Conservation (phyloP, 2,329 filamentous ascomycete genomes). For the Cordyceps militaris region DNA sequence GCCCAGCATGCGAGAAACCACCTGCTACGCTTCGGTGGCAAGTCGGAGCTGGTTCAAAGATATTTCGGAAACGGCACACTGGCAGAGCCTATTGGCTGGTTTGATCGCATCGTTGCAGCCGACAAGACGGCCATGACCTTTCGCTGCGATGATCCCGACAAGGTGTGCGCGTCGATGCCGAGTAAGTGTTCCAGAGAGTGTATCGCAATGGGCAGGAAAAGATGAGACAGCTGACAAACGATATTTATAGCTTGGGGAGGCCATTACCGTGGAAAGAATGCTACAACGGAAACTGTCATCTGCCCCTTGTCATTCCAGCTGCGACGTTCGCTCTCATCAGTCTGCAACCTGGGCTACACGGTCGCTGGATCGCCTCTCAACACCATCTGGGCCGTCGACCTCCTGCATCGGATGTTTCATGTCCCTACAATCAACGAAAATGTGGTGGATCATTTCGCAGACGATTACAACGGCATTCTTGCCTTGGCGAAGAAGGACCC, state of each 20-base stretch:
- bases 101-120: conserved; percentile 50
- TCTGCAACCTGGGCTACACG: conserved; percentile 58
- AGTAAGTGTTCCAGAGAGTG: conserved; percentile 22
- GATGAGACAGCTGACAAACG: not conserved
- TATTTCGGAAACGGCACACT: conserved; percentile 59
- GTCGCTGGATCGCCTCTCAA: conserved; percentile 50
- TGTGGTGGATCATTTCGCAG: conserved; percentile 55
- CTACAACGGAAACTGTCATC: conserved; percentile 61
- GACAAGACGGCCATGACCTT: conserved; percentile 53
- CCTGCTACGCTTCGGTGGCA: conserved; percentile 48
- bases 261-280: conserved; percentile 61
- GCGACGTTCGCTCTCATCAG: conserved; percentile 48
- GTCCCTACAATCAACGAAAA: conserved; percentile 53
- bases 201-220: not conserved
- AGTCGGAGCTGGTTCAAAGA: conserved; percentile 53
- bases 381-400: conserved; percentile 58
- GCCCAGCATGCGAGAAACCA: conserved; percentile 57
- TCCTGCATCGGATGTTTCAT: conserved; percentile 61
- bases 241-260: conserved; percentile 51
- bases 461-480: conserved; percentile 48
- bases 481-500: conserved; percentile 43
- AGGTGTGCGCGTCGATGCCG: conserved; percentile 50
- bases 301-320: conserved; percentile 54
- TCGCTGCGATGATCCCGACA: conserved; percentile 62
- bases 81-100: conserved; percentile 54